A percentile compares a stretch with the other conserved stretches of the same genome.
Evolutionary conservation across 345 rosid species (phyloP).

Genomic region (Hibiscus mutabilis): DNA sequence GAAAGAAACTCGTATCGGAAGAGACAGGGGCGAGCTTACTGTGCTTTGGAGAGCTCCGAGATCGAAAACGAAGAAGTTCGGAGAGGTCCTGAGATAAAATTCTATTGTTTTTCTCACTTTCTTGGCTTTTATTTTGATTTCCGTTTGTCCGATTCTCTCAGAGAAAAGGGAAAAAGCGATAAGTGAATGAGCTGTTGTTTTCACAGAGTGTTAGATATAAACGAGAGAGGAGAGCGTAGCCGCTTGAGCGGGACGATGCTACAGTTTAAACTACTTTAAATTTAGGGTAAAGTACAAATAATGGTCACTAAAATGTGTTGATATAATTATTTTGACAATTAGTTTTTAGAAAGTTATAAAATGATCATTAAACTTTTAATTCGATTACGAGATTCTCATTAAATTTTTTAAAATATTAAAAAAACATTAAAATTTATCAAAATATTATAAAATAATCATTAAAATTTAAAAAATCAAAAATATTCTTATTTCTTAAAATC

Average conservation of each 20-base stretch:
- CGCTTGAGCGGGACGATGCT: conserved; percentile 46
- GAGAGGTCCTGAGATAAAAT: conserved; percentile 14
- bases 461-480: no score
- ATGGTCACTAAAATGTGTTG: not conserved
- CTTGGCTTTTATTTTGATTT: not conserved
- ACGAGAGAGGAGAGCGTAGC: conserved; percentile 31
- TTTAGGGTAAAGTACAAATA: no score
- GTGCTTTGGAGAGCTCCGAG: conserved; percentile 22
- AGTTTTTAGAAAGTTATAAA: not conserved
- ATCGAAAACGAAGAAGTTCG: conserved; percentile 15
- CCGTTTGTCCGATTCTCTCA: not conserved
- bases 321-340: not conserved
- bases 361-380: no score
- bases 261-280: conserved; percentile 43
- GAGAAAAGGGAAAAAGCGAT: not conserved
- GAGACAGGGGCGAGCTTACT: conserved; percentile 27
- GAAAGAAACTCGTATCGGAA: not conserved
- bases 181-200: conserved; percentile 15
- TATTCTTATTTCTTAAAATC: no score
- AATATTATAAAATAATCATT: no score
- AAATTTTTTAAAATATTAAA: no score
- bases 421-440: no score
- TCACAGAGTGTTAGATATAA: conserved; percentile 8
- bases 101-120: not conserved
- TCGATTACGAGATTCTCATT: no score